Evolutionary conservation across 495 filamentous ascomycete species (phyloP), one percentile per base, ranked within the genome.

Genomic region (Aspergillus coremiiformis): DNA sequence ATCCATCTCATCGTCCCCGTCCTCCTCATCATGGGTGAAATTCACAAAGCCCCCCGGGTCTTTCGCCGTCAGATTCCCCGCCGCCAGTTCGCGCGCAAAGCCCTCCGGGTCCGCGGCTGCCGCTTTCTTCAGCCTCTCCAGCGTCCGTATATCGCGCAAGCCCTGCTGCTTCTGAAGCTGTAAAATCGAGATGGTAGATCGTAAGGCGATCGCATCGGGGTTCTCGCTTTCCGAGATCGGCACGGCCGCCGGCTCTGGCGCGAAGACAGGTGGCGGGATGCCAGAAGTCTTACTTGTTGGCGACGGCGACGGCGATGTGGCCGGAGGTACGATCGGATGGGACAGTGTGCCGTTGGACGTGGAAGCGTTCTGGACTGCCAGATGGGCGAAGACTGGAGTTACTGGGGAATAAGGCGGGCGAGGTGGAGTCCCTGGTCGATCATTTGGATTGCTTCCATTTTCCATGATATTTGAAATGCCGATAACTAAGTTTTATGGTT

Each of bases 141-240:
- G 71, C 1, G 73, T 67, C 52, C 73, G 73, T 37, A 95, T 81
- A 65, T 95, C 89, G 17, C 75, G 73, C n/a, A 79, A 62, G 14
- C 84, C 84, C 64, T 86, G 86, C 55, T 83, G 78, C 42, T 84
- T 85, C 68, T 96, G 90, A 39, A 93, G 69, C 70, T 92, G 87
- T 27, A 96, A 72, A 41, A 94, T 83, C 3, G 84, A 81, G 57
- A 95, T 86, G 3, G 90, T 85, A 19, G 84, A 83, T 32, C 83
- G 80, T 23, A 96, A 74, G 3, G 90, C 90, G 20, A 94, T 84
- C 1, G 83, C 89, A 71, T 96, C 90, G 4, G 88, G 81, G 58
- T 94, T 94, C 44, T 80, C 75, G 55, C 83, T 84, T 64, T 89
- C 84, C 49, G 81, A 79, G 59, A 95, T 83, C 10, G 89, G 84